Conservation (phyloP, 352 stramenopile species). For the Phytopythium chamaehyphon region DNA sequence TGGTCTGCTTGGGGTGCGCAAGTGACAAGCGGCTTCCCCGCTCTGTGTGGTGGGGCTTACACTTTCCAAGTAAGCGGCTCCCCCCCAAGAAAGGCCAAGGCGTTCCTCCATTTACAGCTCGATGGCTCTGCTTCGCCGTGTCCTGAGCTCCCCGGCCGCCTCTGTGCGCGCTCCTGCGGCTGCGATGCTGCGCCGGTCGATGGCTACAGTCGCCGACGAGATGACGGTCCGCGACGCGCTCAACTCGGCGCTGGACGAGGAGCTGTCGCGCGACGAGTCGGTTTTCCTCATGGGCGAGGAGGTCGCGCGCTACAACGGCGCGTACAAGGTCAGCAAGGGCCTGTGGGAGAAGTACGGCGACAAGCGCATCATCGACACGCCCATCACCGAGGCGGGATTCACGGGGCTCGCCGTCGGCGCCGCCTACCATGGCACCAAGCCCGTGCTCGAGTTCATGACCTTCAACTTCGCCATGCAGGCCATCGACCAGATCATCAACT, state of each 20-base stretch:
- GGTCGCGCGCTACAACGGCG: slow-evolving; percentile 99
- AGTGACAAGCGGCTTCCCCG: slow-evolving; percentile 3
- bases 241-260: slow-evolving; percentile 98
- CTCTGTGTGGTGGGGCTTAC: not conserved
- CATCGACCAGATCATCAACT: slow-evolving; percentile 99
- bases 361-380: slow-evolving; percentile 99
- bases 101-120: slow-evolving; percentile 6
- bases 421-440: slow-evolving; percentile 96
- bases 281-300: slow-evolving; percentile 98
- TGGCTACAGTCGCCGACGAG: slow-evolving; percentile 71
- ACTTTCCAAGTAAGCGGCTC: slow-evolving; percentile 1
- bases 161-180: slow-evolving; percentile 16
- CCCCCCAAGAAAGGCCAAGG: slow-evolving; percentile 12
- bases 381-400: slow-evolving; percentile 98
- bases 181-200: slow-evolving; percentile 45
- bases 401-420: slow-evolving; percentile 92
- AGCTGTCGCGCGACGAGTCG: slow-evolving; percentile 96
- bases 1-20: not conserved
- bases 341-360: slow-evolving; percentile 99
- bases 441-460: slow-evolving; percentile 99
- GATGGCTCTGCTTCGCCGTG: slow-evolving; percentile 48
- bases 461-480: slow-evolving; percentile 99
- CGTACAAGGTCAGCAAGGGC: slow-evolving; percentile 98
- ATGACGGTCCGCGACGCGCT: slow-evolving; percentile 99
- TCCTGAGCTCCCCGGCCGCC: slow-evolving; percentile 38